These are phyloP conservation scores for Agrocybe pediades DNA, from an alignment of 768 basidiomycete genomes.

Conservation along the genomic window DNA sequence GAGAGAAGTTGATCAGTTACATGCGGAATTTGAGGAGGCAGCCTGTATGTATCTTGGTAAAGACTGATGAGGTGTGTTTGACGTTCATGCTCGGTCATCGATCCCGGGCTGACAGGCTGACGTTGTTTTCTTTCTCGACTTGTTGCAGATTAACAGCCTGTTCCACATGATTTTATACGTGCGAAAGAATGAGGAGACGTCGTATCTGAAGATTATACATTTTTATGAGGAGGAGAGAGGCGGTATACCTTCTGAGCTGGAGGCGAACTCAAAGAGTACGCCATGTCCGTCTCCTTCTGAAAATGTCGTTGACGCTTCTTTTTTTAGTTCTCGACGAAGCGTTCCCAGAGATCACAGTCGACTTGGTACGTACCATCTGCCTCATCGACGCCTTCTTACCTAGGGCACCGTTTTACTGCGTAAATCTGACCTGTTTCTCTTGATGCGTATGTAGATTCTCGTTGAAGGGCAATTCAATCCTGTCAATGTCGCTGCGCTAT, in stretches of 20 bases:
- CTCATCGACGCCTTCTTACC: no score
- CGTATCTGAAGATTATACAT: slow-evolving; percentile 68
- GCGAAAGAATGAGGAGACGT: slow-evolving; percentile 67
- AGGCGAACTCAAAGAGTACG: slow-evolving; percentile 68
- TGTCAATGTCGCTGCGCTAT: slow-evolving; percentile 22
- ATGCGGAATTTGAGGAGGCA: slow-evolving; percentile 52
- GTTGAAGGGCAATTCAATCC: slow-evolving; percentile 26
- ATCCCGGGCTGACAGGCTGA: not conserved
- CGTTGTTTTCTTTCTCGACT: not conserved
- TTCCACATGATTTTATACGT: slow-evolving; percentile 71
- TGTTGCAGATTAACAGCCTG: slow-evolving; percentile 62
- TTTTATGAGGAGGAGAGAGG: slow-evolving; percentile 53
- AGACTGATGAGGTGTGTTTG: slow-evolving; percentile 61
- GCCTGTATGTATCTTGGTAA: slow-evolving; percentile 62
- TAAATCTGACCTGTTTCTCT: not conserved
- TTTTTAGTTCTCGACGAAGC: slow-evolving; percentile 39
- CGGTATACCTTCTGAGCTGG: slow-evolving; percentile 65
- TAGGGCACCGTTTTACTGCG: no score
- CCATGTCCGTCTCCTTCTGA: not conserved
- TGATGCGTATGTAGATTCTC: slow-evolving; percentile 18
- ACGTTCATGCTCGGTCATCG: not conserved
- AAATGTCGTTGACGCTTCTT: not conserved
- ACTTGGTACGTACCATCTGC: slow-evolving; percentile 21
- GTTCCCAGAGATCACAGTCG: slow-evolving; percentile 47
- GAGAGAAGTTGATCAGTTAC: slow-evolving; percentile 37